phyloP scores from a whole-genome alignment of 2,329 filamentous ascomycete genomes.

The Penicillium nordicum region DNA sequence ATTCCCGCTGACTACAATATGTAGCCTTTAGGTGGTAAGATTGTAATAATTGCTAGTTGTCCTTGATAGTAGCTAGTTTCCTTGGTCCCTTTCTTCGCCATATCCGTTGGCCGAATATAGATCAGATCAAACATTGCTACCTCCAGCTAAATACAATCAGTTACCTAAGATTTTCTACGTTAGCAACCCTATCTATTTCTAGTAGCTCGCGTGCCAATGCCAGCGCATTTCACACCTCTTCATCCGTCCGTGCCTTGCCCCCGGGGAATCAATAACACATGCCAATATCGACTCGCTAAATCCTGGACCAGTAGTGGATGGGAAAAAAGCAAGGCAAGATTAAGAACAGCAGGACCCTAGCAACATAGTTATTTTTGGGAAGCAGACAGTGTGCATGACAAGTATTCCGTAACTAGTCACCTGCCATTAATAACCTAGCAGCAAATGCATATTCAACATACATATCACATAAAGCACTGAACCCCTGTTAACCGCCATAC shows the following conservation, averaged over 20 bases:
- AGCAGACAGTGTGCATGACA: background rate
- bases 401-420: background rate
- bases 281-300: background rate
- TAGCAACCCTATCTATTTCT: background rate
- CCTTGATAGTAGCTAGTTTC: background rate
- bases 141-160: background rate
- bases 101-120: background rate
- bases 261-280: background rate
- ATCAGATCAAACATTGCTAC: background rate
- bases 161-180: too few species aligned
- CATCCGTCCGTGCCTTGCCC: background rate
- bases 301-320: background rate
- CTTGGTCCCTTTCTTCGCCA: too few species aligned
- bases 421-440: background rate
- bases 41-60: background rate
- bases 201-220: background rate
- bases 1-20: background rate
- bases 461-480: background rate
- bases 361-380: slow-evolving; percentile 2
- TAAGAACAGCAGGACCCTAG: background rate
- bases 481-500: background rate
- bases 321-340: background rate
- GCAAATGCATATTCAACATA: background rate
- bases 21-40: background rate
- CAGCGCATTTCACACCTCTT: background rate